phyloP scores from a whole-genome alignment of 2,329 filamentous ascomycete species.

The Arthrobotrys entomopaga region DNA sequence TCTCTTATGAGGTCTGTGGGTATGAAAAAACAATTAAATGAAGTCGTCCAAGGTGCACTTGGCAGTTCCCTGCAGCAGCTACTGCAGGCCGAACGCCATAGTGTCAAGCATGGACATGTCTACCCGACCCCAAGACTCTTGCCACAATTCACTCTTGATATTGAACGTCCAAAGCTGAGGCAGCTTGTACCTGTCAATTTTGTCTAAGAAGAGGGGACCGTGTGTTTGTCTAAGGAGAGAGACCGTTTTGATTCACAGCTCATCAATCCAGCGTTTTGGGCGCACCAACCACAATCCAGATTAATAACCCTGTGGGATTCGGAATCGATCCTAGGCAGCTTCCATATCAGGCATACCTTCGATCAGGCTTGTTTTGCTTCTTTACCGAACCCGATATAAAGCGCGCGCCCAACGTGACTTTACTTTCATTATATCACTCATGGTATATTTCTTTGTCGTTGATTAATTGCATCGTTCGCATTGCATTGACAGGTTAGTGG shows the following conservation, averaged over 20 bases:
- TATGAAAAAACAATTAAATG: no score
- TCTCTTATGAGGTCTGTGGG: no score
- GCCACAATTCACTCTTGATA: not conserved
- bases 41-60: no score
- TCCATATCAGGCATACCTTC: slow-evolving; percentile 54
- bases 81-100: slow-evolving; percentile 20
- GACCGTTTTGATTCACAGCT: slow-evolving; percentile 16
- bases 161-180: not conserved
- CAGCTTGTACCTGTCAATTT: slow-evolving; percentile 1
- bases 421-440: slow-evolving; percentile 15
- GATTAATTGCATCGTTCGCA: no score
- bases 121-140: slow-evolving; percentile 6
- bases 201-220: not conserved
- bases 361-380: slow-evolving; percentile 26
- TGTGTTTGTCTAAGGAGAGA: not conserved
- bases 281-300: slow-evolving; percentile 32
- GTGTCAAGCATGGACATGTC: slow-evolving; percentile 9
- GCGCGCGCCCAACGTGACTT: no score
- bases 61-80: no score
- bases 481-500: no score
- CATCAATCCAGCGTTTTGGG: not conserved
- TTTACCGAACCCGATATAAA: not conserved
- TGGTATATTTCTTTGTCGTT: not conserved
- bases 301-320: slow-evolving; percentile 46
- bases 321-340: slow-evolving; percentile 54